A percentile compares a stretch with the other conserved stretches of the same genome.
Evolutionary conservation across 2,329 filamentous ascomycete genomes (phyloP).

Genomic region (Colletotrichum tamarilloi): DNA sequence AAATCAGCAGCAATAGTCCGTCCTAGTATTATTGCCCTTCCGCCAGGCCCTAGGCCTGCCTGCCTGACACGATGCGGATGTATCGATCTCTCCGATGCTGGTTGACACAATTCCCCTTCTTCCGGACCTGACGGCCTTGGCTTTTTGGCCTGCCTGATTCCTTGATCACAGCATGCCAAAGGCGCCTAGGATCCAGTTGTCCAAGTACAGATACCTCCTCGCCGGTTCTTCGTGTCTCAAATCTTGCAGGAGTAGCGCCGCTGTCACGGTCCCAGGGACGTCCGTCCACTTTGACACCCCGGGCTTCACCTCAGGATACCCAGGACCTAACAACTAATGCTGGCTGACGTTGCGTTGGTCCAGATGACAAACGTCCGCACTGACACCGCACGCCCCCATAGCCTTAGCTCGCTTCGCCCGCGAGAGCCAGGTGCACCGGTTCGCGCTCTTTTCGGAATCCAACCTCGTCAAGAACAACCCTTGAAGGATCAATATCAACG

Average conservation of each 20-base stretch:
- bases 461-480: slow-evolving; percentile 16
- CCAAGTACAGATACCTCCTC: background rate
- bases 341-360: slow-evolving; percentile 16
- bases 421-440: slow-evolving; percentile 3
- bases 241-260: background rate
- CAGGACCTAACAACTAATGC: slow-evolving; percentile 10
- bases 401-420: slow-evolving; percentile 17
- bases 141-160: background rate
- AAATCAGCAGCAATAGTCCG: slow-evolving; percentile 25
- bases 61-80: slow-evolving; percentile 7
- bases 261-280: background rate
- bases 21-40: slow-evolving; percentile 12
- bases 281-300: background rate
- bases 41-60: background rate
- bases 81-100: slow-evolving; percentile 11
- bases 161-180: slow-evolving; percentile 7
- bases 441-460: slow-evolving; percentile 17
- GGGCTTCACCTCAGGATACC: background rate
- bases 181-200: background rate
- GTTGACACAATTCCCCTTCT: background rate
- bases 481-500: background rate
- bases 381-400: slow-evolving; percentile 1
- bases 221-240: background rate
- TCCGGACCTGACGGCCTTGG: background rate
- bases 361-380: background rate